Conservation (phyloP, 2,329 filamentous ascomycete genomes). For the Exophiala xenobiotica region DNA sequence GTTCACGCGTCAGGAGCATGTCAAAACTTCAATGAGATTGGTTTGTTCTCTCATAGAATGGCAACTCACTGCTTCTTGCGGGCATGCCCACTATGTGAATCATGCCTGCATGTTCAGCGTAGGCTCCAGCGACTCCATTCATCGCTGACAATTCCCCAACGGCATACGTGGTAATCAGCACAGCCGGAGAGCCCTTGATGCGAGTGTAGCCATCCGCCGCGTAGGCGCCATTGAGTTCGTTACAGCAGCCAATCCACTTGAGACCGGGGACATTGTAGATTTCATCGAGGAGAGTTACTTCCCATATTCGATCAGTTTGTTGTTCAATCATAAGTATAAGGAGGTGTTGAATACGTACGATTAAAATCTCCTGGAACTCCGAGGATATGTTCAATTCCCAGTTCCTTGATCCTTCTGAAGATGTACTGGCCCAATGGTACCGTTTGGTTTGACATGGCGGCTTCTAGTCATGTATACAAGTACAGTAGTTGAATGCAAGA, state of each 20-base stretch:
- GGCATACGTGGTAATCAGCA: slow-evolving; percentile 56
- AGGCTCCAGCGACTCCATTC: slow-evolving; percentile 45
- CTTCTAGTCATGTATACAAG: background rate
- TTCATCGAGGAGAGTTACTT: slow-evolving; percentile 50
- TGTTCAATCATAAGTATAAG: background rate
- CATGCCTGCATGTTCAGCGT: slow-evolving; percentile 58
- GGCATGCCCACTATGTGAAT: slow-evolving; percentile 62
- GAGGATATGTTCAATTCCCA: slow-evolving; percentile 50
- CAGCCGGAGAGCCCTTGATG: slow-evolving; percentile 61
- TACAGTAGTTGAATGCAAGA: background rate
- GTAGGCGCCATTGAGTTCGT: slow-evolving; percentile 65
- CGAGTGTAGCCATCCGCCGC: slow-evolving; percentile 76
- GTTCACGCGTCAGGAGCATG: slow-evolving; percentile 34
- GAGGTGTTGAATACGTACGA: slow-evolving; percentile 9
- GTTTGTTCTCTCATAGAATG: too few species aligned
- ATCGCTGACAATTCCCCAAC: slow-evolving; percentile 51
- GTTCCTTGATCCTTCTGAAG: slow-evolving; percentile 48
- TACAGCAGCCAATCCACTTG: slow-evolving; percentile 53
- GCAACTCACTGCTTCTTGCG: slow-evolving; percentile 32
- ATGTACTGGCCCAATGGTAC: slow-evolving; percentile 45
- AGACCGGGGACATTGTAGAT: slow-evolving; percentile 51
- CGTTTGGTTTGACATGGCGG: slow-evolving; percentile 17
- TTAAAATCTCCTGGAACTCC: slow-evolving; percentile 51
- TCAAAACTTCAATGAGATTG: too few species aligned
- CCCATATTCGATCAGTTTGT: background rate